phyloP scores from a whole-genome alignment of 306 rosid genomes.

The Quillaja saponaria region DNA sequence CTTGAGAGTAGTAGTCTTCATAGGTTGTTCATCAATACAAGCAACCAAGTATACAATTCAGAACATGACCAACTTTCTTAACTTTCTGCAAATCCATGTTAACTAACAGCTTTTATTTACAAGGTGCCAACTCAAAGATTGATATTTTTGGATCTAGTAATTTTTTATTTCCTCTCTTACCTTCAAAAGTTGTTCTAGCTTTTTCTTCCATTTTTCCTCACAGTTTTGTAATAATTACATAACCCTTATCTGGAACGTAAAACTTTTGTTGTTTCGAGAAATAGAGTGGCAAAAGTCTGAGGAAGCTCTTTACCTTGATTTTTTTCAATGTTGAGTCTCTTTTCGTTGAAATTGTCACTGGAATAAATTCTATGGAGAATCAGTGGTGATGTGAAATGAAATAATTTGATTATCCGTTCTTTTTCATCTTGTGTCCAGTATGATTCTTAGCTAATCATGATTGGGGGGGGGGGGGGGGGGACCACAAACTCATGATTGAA shows the following conservation, averaged over 20 bases:
- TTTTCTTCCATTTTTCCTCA: slow-evolving; percentile 30
- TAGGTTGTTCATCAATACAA: slow-evolving; percentile 2
- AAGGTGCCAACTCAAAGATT: slow-evolving; percentile 26
- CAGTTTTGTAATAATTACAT: slow-evolving; percentile 42
- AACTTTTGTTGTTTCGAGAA: slow-evolving; percentile 33
- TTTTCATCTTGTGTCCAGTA: slow-evolving; percentile 27
- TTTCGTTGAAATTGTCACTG: slow-evolving; percentile 48
- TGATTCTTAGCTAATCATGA: slow-evolving; percentile 10
- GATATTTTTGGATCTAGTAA: slow-evolving; percentile 8
- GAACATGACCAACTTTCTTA: slow-evolving; percentile 18
- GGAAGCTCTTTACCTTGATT: slow-evolving; percentile 30
- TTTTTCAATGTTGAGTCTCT: slow-evolving; percentile 36
- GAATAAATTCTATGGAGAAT: slow-evolving; percentile 49
- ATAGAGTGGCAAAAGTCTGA: slow-evolving; percentile 43
- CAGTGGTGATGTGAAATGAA: slow-evolving; percentile 16
- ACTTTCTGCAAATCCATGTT: slow-evolving; percentile 12
- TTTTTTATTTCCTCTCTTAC: slow-evolving; percentile 34
- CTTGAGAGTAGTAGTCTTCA: slow-evolving; percentile 5
- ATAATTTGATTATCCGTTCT: slow-evolving; percentile 17
- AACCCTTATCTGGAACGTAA: slow-evolving; percentile 32
- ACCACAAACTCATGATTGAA: no score
- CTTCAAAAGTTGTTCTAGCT: slow-evolving; percentile 35
- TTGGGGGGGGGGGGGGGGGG: no score
- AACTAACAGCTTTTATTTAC: slow-evolving; percentile 13
- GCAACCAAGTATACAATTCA: not conserved